Conservation (phyloP, 148 eudicot species). For the Chenopodium berlandieri region DNA sequence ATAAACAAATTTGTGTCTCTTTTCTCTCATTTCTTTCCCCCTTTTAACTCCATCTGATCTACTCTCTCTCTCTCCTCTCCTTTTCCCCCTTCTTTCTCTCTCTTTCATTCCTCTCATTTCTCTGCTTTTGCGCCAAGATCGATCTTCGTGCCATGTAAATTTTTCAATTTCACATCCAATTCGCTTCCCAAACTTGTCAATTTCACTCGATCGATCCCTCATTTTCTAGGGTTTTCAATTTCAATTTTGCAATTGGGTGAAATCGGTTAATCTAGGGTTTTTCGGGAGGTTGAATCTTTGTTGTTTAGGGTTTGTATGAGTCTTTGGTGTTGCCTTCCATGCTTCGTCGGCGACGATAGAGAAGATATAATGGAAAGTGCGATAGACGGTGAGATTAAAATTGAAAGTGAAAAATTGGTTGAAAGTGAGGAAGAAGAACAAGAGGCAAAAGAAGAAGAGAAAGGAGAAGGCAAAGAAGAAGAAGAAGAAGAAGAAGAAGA, state of each 20-base stretch:
- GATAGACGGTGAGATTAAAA: not conserved
- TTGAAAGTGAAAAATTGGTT: conserved; percentile 11
- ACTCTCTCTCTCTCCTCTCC: not conserved
- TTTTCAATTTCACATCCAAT: not conserved
- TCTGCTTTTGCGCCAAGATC: not conserved
- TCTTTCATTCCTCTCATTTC: not conserved
- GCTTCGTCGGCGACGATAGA: conserved; percentile 32
- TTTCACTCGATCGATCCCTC: conserved; percentile 28
- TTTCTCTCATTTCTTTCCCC: not conserved
- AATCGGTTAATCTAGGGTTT: conserved; percentile 22
- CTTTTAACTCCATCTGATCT: conserved; percentile 1
- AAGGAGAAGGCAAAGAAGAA: not conserved
- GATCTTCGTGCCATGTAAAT: not conserved
- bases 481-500: not conserved
- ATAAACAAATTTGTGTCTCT: not conserved
- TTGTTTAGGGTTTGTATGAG: conserved; percentile 30
- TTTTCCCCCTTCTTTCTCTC: too few species aligned
- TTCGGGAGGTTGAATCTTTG: not conserved
- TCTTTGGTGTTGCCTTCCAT: conserved; percentile 37
- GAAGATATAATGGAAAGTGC: conserved; percentile 24
- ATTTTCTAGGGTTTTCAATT: conserved; percentile 29
- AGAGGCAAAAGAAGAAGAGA: not conserved
- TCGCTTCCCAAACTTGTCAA: not conserved
- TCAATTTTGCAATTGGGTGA: not conserved
- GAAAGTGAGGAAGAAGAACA: not conserved